Base-by-base conservation (phyloP, 306 rosid species). In the Acacia melanoxylon region DNA sequence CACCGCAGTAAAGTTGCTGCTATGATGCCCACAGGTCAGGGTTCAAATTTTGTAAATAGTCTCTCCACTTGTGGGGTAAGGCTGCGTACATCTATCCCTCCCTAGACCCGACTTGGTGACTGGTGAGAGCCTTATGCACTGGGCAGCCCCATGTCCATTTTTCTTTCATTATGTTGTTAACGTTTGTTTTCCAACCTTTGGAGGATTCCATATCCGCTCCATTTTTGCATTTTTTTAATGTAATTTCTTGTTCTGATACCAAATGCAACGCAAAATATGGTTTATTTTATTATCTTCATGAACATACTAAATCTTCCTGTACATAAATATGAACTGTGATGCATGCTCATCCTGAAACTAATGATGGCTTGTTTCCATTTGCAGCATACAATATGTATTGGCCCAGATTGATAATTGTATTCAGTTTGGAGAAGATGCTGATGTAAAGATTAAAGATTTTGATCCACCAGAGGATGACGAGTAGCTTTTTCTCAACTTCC, bases 401-500 rank as follows among this genome's bases (percentile, higher is more conserved):
- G 84, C 84, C 49, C 97, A 92, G 87, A 92, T 92, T 42, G 98
- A 90, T 78, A 85, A 76, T 68, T 83, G 86, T 89, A 86, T 92
- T 74, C 94, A 88, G 79, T 93, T 68, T 67, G 92, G 96, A 78
- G 98, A 93, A 88, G 97, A 92, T 77, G 93, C 92, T 1, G 93
- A 91, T 72, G 92, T 91, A 86, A 93, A 89, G 86, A 56, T 90
- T 44, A 91, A 72, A 86, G 93, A 92, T 86, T 86, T 87, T 72
- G 97, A 91, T 82, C 88, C 84, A 2, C 91, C 87, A 56, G 94
- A 89, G 54, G 96, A 91, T 62, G 76, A 72, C 6, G 89, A 89
- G 78, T 83, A 82, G 79, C 77, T 16, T 51, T 52, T 62, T 24
- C n/a, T 52, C 69, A 37, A 16, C 37, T 40, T 11, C 24, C 52